Evolutionary conservation across 2,329 filamentous ascomycete genomes (phyloP).

Genomic region (Clonostachys chloroleuca): DNA sequence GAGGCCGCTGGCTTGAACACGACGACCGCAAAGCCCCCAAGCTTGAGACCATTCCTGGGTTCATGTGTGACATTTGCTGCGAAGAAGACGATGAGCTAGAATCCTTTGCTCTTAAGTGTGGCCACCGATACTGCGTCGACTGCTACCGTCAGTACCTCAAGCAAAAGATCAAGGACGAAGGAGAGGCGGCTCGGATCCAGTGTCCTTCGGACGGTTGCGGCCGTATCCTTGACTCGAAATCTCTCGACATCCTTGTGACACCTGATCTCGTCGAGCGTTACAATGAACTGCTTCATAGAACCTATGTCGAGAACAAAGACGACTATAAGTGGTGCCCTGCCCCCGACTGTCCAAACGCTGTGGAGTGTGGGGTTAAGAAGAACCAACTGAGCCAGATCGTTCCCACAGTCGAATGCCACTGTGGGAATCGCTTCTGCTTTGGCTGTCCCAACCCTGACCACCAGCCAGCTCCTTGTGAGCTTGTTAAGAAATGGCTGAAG

Average conservation of each 20-base stretch:
- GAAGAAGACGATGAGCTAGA: constrained; percentile 75
- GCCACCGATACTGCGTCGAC: constrained; percentile 86
- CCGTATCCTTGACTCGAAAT: constrained; percentile 86
- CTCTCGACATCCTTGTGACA: constrained; percentile 71
- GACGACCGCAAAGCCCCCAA: constrained; percentile 58
- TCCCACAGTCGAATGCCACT: constrained; percentile 82
- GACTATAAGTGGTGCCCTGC: constrained; percentile 96
- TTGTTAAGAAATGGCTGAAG: constrained; percentile 95
- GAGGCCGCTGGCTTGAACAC: constrained; percentile 80
- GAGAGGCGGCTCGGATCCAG: constrained; percentile 90
- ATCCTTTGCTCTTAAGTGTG: constrained; percentile 93
- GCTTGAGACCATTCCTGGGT: constrained; percentile 68
- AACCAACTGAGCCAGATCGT: constrained; percentile 82
- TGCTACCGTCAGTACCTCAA: constrained; percentile 89
- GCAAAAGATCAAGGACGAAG: constrained; percentile 93
- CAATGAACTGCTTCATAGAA: constrained; percentile 80
- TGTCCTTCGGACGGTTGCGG: constrained; percentile 86
- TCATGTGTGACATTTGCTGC: constrained; percentile 93
- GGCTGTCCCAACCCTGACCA: constrained; percentile 88
- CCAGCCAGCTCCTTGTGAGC: constrained; percentile 83
- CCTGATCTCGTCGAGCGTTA: constrained; percentile 61
- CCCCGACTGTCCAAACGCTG: constrained; percentile 91
- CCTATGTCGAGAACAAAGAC: constrained; percentile 96
- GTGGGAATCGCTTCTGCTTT: constrained; percentile 89
- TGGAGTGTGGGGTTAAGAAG: constrained; percentile 85